A percentile compares a stretch with the other conserved stretches of the same genome.
phyloP scores from a whole-genome alignment of 2,329 filamentous ascomycete genomes.

The Xylariomycetidae sp. region DNA sequence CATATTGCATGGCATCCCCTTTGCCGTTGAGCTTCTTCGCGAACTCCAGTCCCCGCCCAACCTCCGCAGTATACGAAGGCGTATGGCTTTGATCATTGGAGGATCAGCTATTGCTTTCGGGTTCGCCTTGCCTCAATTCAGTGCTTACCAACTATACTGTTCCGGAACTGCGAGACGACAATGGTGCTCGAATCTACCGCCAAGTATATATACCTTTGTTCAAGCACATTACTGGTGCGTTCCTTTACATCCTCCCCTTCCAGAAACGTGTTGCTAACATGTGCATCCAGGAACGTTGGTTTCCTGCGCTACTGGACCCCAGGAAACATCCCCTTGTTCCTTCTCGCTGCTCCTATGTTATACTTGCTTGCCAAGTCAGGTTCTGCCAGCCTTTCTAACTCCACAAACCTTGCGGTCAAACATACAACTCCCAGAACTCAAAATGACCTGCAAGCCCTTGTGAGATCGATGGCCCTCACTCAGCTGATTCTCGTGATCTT shows the following conservation, averaged over 20 bases:
- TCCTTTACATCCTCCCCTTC: slow-evolving; percentile 5
- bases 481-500: slow-evolving; percentile 68
- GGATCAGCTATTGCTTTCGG: slow-evolving; percentile 64
- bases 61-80: slow-evolving; percentile 39
- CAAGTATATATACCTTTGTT: slow-evolving; percentile 88
- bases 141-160: slow-evolving; percentile 73
- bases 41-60: slow-evolving; percentile 31
- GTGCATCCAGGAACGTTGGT: slow-evolving; percentile 66
- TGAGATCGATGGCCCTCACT: slow-evolving; percentile 58
- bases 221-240: slow-evolving; percentile 84
- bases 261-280: too few relatives aligned
- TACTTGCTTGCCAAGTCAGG: slow-evolving; percentile 60
- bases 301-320: slow-evolving; percentile 87
- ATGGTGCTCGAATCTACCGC: slow-evolving; percentile 71
- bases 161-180: slow-evolving; percentile 38
- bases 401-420: too few relatives aligned
- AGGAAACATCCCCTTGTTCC: slow-evolving; percentile 80
- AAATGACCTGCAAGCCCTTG: slow-evolving; percentile 21
- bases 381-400: slow-evolving; percentile 29
- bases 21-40: slow-evolving; percentile 47
- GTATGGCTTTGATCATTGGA: slow-evolving; percentile 56
- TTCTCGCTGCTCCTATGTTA: slow-evolving; percentile 75
- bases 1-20: slow-evolving; percentile 71
- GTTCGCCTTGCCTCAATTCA: slow-evolving; percentile 63
- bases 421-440: slow-evolving; percentile 3